These are phyloP conservation scores for Apiospora rasikravindrae DNA, from an alignment of 2,329 filamentous ascomycete genomes.

Conservation along the genomic window DNA sequence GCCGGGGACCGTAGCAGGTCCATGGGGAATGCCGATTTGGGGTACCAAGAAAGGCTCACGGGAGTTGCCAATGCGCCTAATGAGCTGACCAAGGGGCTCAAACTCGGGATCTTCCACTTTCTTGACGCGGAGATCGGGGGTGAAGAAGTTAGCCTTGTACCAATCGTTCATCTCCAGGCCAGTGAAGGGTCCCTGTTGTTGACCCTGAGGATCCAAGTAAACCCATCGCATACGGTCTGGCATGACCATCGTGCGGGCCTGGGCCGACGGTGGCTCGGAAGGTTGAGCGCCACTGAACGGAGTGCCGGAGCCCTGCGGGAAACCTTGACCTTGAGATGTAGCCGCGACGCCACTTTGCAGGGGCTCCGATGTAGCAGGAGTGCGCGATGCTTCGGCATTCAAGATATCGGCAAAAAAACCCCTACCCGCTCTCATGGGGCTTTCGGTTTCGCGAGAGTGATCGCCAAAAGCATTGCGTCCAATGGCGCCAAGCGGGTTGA, in stretches of 20 bases:
- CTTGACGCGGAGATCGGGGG: constrained; percentile 90
- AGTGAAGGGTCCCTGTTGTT: constrained; percentile 92
- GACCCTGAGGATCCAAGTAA: constrained; percentile 92
- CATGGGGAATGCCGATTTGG: constrained; percentile 94
- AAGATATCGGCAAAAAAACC: constrained; percentile 63
- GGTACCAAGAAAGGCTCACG: constrained; percentile 96
- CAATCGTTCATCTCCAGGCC: constrained; percentile 99
- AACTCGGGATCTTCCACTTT: constrained; percentile 94
- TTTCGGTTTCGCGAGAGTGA: constrained; percentile 62
- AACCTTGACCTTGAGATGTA: constrained; percentile 34
- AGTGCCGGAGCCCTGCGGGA: constrained; percentile 36
- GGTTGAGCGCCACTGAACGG: constrained; percentile 44
- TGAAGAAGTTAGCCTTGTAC: constrained; percentile 99
- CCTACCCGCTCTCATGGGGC: constrained; percentile 60
- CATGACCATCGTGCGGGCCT: constrained; percentile 96
- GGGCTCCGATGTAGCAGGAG: constrained; percentile 40
- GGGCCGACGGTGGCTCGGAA: constrained; percentile 62
- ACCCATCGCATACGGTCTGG: constrained; percentile 99
- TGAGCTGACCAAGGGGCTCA: constrained; percentile 92
- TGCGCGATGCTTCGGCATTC: constrained; percentile 40
- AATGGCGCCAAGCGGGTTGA: constrained; percentile 69
- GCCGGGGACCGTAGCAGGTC: constrained; percentile 64
- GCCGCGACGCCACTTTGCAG: constrained; percentile 31
- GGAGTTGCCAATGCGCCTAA: constrained; percentile 94
- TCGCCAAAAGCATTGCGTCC: constrained; percentile 64